Conservation (phyloP, 768 basidiomycete genomes). For the Agaricus blazei region DNA sequence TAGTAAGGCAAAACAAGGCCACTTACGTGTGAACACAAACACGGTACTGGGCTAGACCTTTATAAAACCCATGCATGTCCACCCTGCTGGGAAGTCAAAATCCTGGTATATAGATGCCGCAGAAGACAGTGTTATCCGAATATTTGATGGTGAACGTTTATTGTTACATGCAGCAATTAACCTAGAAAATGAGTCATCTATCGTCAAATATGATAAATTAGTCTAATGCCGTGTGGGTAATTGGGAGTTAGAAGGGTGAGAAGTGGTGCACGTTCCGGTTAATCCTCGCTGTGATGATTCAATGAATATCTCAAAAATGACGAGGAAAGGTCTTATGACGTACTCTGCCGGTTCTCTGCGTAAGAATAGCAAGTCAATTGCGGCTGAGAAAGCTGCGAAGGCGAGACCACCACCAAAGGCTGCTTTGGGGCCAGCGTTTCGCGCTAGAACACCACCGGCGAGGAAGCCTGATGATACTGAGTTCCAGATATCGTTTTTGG, state of each 20-base stretch:
- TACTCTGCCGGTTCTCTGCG: constrained; percentile 75
- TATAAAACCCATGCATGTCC: too few species aligned
- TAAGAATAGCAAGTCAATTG: constrained; percentile 76
- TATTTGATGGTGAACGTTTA: neutral
- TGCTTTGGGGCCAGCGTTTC: constrained; percentile 82
- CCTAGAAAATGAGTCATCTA: constrained; percentile 7
- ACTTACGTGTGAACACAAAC: too few species aligned
- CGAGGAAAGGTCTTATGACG: neutral
- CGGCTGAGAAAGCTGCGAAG: constrained; percentile 91
- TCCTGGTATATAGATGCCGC: too few species aligned
- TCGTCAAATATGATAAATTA: constrained; percentile 16
- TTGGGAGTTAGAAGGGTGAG: neutral
- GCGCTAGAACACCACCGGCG: constrained; percentile 83
- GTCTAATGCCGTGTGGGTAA: constrained; percentile 8
- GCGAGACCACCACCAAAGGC: constrained; percentile 85
- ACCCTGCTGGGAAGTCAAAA: too few species aligned
- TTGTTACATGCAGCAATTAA: constrained; percentile 1
- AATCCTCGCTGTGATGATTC: constrained; percentile 3
- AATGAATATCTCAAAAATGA: neutral
- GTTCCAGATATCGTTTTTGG: constrained; percentile 93
- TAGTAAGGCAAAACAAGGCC: too few species aligned
- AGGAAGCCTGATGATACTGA: constrained; percentile 84
- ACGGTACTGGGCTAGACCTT: too few species aligned
- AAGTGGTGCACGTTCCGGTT: neutral
- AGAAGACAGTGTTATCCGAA: neutral